These are phyloP conservation scores for Sugiyamaella paludigena DNA, from an alignment of 1,139 yeast genomes.

Conservation along the genomic window DNA sequence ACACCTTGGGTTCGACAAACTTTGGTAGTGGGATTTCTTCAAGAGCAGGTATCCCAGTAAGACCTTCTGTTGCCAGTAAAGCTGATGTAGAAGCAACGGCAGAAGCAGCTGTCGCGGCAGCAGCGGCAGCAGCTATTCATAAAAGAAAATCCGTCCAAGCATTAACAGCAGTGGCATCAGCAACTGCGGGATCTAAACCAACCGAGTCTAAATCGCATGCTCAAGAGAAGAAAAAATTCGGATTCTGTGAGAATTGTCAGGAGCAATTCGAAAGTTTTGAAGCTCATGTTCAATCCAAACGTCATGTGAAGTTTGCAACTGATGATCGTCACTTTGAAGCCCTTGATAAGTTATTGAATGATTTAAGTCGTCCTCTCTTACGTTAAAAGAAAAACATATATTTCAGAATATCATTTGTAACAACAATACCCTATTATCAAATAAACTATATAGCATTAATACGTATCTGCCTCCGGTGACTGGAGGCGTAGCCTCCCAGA, in stretches of 20 bases:
- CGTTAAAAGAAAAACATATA: too few relatives aligned
- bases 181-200: neutral
- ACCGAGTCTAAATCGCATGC: slow-evolving; percentile 1
- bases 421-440: too few relatives aligned
- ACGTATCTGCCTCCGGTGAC: too few relatives aligned
- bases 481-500: too few relatives aligned
- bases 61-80: slow-evolving; percentile 9
- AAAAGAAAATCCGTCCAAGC: slow-evolving; percentile 9
- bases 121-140: neutral
- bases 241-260: slow-evolving; percentile 82
- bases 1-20: neutral
- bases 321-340: slow-evolving; percentile 69
- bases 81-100: slow-evolving; percentile 26
- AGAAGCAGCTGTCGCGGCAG: neutral
- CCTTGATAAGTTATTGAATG: slow-evolving; percentile 51
- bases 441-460: too few relatives aligned
- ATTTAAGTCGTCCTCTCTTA: slow-evolving; percentile 6
- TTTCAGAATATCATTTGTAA: too few relatives aligned
- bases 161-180: too few relatives aligned
- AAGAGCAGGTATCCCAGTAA: slow-evolving; percentile 1
- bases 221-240: slow-evolving; percentile 12
- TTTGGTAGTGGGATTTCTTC: neutral
- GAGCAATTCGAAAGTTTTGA: slow-evolving; percentile 79
- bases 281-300: slow-evolving; percentile 66
- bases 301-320: slow-evolving; percentile 79